Conservation (phyloP, 2,329 filamentous ascomycete species). For the Pseudopyricularia cyperi region DNA sequence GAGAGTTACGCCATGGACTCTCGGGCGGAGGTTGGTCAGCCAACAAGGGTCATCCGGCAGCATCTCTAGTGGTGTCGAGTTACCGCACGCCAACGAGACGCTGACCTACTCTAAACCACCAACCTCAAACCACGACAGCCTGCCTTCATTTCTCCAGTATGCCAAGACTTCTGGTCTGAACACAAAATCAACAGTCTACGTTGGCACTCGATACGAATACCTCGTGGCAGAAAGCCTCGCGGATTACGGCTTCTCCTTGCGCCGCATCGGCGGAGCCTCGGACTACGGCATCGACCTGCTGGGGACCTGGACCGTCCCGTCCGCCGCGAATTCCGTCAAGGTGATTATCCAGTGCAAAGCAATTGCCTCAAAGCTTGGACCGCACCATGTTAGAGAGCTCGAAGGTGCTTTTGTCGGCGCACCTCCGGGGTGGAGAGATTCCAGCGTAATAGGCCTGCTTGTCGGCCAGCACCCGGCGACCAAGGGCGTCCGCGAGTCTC, state of each 20-base stretch:
- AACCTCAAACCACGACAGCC: constrained; percentile 43
- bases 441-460: constrained; percentile 56
- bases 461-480: constrained; percentile 60
- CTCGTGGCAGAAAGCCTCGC: constrained; percentile 42
- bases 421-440: constrained; percentile 57
- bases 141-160: constrained; percentile 53
- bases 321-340: constrained; percentile 23
- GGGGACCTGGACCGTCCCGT: constrained; percentile 53
- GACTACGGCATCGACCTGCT: constrained; percentile 66
- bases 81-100: background rate
- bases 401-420: constrained; percentile 67
- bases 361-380: constrained; percentile 34
- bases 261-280: constrained; percentile 49
- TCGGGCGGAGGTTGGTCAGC: background rate
- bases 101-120: constrained; percentile 32
- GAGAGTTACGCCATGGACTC: background rate
- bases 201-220: constrained; percentile 72
- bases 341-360: constrained; percentile 60
- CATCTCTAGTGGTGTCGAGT: background rate
- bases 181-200: constrained; percentile 43
- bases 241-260: constrained; percentile 49
- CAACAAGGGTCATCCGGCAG: background rate
- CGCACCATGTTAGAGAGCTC: constrained; percentile 56
- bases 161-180: constrained; percentile 43
- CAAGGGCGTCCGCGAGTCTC: constrained; percentile 61